Evolutionary conservation across 2,329 filamentous ascomycete genomes (phyloP).

Genomic region (Pyricularia pennisetigena): DNA sequence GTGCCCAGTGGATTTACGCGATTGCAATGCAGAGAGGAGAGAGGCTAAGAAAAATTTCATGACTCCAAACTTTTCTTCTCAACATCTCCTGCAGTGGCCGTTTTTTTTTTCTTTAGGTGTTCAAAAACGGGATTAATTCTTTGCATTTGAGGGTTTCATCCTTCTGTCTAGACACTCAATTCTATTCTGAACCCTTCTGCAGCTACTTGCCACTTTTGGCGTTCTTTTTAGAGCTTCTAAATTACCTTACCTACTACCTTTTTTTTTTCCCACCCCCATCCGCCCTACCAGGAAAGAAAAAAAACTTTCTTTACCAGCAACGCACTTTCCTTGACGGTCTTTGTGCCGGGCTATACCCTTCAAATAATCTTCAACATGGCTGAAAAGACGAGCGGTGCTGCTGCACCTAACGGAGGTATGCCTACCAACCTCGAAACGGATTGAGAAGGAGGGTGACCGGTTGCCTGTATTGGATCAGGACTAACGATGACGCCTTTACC

Average conservation of each 20-base stretch:
- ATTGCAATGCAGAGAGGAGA: not conserved
- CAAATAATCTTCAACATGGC: slow-evolving; percentile 3
- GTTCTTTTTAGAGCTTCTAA: not conserved
- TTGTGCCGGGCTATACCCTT: not conserved
- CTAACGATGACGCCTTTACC: not conserved
- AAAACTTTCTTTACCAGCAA: not conserved
- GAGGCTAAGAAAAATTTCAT: slow-evolving; percentile 4
- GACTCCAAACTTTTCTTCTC: slow-evolving; percentile 4
- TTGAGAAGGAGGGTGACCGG: not conserved
- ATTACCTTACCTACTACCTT: not conserved
- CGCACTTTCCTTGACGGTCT: not conserved
- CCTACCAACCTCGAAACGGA: not conserved
- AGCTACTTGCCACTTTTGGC: not conserved
- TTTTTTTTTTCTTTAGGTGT: slow-evolving; percentile 1
- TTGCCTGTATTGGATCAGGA: not conserved
- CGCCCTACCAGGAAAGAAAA: not conserved
- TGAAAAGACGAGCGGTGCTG: slow-evolving; percentile 2
- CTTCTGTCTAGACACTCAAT: not conserved
- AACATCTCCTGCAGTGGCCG: not conserved
- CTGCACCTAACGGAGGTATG: slow-evolving; percentile 1
- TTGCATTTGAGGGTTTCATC: not conserved
- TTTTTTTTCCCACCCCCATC: not conserved
- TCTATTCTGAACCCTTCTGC: not conserved
- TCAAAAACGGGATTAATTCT: slow-evolving; percentile 2
- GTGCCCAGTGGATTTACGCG: slow-evolving; percentile 3